Conservation (phyloP, 1,139 yeast genomes). For the Trichomonascaceae sp. region DNA sequence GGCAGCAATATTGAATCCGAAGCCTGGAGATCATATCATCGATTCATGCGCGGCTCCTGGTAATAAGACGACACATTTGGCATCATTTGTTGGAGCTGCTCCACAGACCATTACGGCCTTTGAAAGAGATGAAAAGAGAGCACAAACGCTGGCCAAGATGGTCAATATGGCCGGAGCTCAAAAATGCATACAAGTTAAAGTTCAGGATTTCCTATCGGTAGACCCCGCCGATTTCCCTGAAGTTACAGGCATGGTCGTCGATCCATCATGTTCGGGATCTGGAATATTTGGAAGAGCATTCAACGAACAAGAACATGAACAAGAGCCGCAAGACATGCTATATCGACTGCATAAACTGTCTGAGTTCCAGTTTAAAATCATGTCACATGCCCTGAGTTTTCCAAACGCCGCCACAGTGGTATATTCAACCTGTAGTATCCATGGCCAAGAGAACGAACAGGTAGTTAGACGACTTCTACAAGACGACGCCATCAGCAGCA, state of each 20-base stretch:
- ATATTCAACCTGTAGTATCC: constrained; percentile 92
- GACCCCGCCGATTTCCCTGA: constrained; percentile 55
- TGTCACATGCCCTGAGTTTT: constrained; percentile 80
- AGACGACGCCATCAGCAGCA: constrained; percentile 51
- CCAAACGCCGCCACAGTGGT: constrained; percentile 76
- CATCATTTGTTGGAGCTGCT: constrained; percentile 46
- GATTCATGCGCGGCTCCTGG: constrained; percentile 99
- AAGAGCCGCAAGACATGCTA: constrained; percentile 35
- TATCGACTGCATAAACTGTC: constrained; percentile 67
- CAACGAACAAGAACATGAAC: constrained; percentile 35
- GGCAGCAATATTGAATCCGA: constrained; percentile 67
- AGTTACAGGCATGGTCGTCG: constrained; percentile 80
- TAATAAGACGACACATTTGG: constrained; percentile 89
- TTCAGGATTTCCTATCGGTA: constrained; percentile 74
- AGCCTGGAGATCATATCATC: constrained; percentile 48
- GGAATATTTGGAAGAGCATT: constrained; percentile 90
- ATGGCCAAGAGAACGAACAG: constrained; percentile 86
- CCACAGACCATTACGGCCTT: constrained; percentile 62
- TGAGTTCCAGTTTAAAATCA: constrained; percentile 78
- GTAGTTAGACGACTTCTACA: constrained; percentile 73
- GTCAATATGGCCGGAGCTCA: constrained; percentile 68
- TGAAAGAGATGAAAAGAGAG: constrained; percentile 74
- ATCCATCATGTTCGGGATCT: constrained; percentile 96
- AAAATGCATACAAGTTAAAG: constrained; percentile 58
- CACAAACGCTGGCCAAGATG: constrained; percentile 71